A percentile compares a stretch with the other conserved stretches of the same genome.
phyloP scores from a whole-genome alignment of 257 asterid genomes.

The Thymus quinquecostatus region DNA sequence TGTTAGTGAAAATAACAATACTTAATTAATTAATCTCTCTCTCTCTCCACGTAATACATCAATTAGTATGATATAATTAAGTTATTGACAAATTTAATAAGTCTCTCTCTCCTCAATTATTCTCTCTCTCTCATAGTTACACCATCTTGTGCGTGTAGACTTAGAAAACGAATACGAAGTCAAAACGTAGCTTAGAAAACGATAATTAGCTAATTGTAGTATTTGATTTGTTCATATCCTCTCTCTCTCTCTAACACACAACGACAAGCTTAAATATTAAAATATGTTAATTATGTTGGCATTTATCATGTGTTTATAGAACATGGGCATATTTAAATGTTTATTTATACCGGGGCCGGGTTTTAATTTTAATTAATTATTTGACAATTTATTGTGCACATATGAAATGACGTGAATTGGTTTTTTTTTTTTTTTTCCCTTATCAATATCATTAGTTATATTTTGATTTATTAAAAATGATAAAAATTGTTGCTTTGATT shows the following conservation, averaged over 20 bases:
- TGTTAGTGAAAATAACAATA: slow-evolving; percentile 1
- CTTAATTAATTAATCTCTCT: neutral
- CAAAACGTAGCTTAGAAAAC: neutral
- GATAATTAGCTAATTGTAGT: neutral
- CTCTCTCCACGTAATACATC: too few relatives aligned
- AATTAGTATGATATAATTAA: neutral
- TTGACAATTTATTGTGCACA: too few relatives aligned
- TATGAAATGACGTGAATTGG: too few relatives aligned
- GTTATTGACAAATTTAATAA: neutral
- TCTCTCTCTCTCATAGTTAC: slow-evolving; percentile 15
- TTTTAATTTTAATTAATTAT: too few relatives aligned
- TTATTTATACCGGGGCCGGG: neutral
- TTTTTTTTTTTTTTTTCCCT: too few relatives aligned
- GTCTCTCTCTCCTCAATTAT: slow-evolving; percentile 20
- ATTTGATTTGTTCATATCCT: neutral
- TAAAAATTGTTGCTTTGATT: too few relatives aligned
- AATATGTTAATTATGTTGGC: neutral
- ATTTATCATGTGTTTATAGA: neutral
- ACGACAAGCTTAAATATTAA: neutral
- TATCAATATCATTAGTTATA: too few relatives aligned
- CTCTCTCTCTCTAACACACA: neutral
- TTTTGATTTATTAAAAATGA: too few relatives aligned
- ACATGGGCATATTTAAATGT: neutral
- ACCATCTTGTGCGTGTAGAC: slow-evolving; percentile 20
- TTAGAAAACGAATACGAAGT: neutral